These are phyloP conservation scores for Urtica urens DNA, from an alignment of 306 rosid genomes.

Conservation along the genomic window DNA sequence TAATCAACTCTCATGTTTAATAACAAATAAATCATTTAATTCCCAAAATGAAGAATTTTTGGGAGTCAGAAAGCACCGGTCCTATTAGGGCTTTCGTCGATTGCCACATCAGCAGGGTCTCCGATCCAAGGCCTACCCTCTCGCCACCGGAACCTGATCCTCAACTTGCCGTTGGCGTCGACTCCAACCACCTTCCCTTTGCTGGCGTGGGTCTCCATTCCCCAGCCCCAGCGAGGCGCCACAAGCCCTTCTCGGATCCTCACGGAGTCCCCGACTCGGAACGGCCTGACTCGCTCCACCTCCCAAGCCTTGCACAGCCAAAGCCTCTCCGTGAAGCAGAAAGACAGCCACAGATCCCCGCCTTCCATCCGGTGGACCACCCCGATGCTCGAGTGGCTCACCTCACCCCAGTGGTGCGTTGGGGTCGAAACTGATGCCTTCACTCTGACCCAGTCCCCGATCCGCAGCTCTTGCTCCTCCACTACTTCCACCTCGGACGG, in stretches of 20 bases:
- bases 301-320: constrained; percentile 90
- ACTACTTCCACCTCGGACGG: constrained; percentile 80
- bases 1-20: no score
- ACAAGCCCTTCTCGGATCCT: constrained; percentile 77
- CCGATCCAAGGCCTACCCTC: constrained; percentile 98
- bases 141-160: constrained; percentile 91
- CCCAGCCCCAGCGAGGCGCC: constrained; percentile 95
- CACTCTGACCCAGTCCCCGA: constrained; percentile 90
- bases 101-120: constrained; percentile 81
- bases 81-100: constrained; percentile 36
- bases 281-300: constrained; percentile 64
- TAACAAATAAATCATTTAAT: no score
- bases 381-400: constrained; percentile 69
- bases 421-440: constrained; percentile 71
- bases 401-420: constrained; percentile 97
- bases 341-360: constrained; percentile 72
- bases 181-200: constrained; percentile 86
- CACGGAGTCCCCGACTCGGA: constrained; percentile 76
- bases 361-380: constrained; percentile 88
- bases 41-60: no score
- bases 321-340: constrained; percentile 68
- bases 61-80: constrained; percentile 7
- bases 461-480: constrained; percentile 63
- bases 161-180: constrained; percentile 86
- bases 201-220: constrained; percentile 97